Percentiles rank a stretch among this genome's conserved stretches.
These are phyloP conservation scores for Scleroderma citrinum DNA, from an alignment of 768 basidiomycete species.

Conservation along the genomic window DNA sequence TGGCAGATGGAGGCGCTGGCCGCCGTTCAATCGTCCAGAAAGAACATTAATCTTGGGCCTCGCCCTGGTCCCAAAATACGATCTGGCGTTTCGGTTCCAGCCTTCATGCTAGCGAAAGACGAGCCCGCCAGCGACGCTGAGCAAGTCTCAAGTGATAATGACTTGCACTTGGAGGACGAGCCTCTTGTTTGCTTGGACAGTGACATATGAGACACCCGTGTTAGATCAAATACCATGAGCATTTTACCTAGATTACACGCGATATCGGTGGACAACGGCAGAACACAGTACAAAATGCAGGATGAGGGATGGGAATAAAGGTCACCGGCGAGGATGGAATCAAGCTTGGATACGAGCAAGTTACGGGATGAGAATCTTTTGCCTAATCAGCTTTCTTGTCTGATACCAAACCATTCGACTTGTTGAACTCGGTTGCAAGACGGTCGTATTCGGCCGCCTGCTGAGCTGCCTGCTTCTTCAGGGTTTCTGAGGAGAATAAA, in stretches of 20 bases:
- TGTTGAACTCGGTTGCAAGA: conserved; percentile 72
- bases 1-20: conserved; percentile 52
- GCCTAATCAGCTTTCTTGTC: conserved; percentile 62
- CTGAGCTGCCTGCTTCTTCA: conserved; percentile 78
- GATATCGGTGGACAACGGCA: not conserved
- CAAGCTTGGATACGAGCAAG: not conserved
- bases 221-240: not conserved
- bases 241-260: not conserved
- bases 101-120: conserved; percentile 21
- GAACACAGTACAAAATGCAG: not conserved
- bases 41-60: conserved; percentile 53
- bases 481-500: conserved; percentile 42
- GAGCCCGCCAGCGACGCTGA: not conserved
- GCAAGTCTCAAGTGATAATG: not conserved
- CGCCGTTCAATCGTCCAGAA: conserved; percentile 44
- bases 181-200: conserved; percentile 41
- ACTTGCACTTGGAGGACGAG: conserved; percentile 6
- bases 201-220: conserved; percentile 11
- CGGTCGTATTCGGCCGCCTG: conserved; percentile 80
- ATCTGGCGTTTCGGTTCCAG: conserved; percentile 47
- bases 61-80: conserved; percentile 57
- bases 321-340: not conserved
- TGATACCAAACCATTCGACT: conserved; percentile 52
- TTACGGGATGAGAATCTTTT: not conserved
- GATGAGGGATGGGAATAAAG: not conserved